Conservation (phyloP, 768 basidiomycete species). For the Pleurotus djamor region DNA sequence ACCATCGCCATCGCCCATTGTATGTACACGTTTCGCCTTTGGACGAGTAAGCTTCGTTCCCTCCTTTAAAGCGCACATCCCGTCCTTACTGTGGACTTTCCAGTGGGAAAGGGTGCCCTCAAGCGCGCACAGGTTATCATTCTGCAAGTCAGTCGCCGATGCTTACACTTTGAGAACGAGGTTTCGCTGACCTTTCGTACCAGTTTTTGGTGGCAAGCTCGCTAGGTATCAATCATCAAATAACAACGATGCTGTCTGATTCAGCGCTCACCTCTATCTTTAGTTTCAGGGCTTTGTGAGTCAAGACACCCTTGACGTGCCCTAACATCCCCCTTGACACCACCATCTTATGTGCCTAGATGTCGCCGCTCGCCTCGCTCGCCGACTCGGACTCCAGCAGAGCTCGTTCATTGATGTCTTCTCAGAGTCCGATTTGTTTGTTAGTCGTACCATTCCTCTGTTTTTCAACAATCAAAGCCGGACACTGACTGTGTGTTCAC, state of each 20-base stretch:
- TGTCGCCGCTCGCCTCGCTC: too few species aligned
- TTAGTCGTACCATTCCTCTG: too few species aligned
- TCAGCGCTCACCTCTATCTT: too few species aligned
- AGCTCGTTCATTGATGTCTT: too few species aligned
- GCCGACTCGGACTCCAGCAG: too few species aligned
- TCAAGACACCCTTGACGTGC: too few species aligned
- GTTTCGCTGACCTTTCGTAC: not conserved
- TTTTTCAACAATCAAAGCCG: too few species aligned
- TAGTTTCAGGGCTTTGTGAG: too few species aligned
- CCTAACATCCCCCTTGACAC: too few species aligned
- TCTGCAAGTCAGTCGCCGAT: not conserved
- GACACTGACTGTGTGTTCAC: not conserved
- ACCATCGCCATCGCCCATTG: slow-evolving; percentile 3
- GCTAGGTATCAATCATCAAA: not conserved
- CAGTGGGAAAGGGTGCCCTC: not conserved
- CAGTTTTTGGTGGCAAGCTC: not conserved
- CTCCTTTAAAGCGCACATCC: not conserved
- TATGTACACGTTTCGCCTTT: not conserved
- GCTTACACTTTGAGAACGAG: not conserved
- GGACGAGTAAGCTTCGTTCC: not conserved
- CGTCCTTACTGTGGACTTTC: not conserved
- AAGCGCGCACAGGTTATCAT: not conserved
- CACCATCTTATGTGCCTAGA: too few species aligned
- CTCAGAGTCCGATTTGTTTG: too few species aligned
- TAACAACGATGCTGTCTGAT: not conserved